Base-by-base conservation (phyloP, 2,329 filamentous ascomycete species). In the Blastomyces silverae region DNA sequence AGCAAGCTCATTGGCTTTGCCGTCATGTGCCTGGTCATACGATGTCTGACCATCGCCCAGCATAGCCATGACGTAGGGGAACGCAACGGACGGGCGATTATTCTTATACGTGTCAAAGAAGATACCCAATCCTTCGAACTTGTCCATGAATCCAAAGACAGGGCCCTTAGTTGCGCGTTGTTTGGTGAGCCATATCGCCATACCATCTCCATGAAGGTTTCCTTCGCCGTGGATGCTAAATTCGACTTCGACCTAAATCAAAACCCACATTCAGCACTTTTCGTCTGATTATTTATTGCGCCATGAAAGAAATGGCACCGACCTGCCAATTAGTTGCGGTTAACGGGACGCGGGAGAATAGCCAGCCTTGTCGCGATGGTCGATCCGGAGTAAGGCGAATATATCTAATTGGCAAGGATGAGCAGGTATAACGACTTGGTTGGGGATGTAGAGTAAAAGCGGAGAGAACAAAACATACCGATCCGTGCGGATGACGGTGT, bases 81-180 rank as follows among this genome's bases (percentile, higher is more conserved):
- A 99, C 58, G 96, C 90, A 53, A 91, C 89, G 55, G 94, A 94
- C 0, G 94, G 93, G 17, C 94, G 87, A 81, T 97, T 96, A 82
- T 99, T 99, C 87, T 99, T 99, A 84, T 99, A 99, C 56, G 94
- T 99, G 76, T 99, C 94, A 80, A 99, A 86, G 81, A 97, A 97
- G 77, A 99, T 84, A 64, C 92, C 94, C 58, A 99, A 84, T 4
- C 94, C 94, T 77, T 99, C 93, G 71, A 97, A 99, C 69, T 86
- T 86, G 79, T 99, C 93, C 39, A 84, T 82, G 70, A 88, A 88
- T 61, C 94, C 94, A 77, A 99, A 99, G 48, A 99, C 93, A 13
- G 87, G 84, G 20, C 94, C 94, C 66, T 82, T 79, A 71, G 88
- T 84, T 42, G 86, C 92, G 69, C 94, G 90, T 79, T 96, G 88